A percentile compares a stretch with the other conserved stretches of the same genome.
These are phyloP conservation scores for Effrenium voratum DNA, from an alignment of 73 alveolate species.

Conservation along the genomic window DNA sequence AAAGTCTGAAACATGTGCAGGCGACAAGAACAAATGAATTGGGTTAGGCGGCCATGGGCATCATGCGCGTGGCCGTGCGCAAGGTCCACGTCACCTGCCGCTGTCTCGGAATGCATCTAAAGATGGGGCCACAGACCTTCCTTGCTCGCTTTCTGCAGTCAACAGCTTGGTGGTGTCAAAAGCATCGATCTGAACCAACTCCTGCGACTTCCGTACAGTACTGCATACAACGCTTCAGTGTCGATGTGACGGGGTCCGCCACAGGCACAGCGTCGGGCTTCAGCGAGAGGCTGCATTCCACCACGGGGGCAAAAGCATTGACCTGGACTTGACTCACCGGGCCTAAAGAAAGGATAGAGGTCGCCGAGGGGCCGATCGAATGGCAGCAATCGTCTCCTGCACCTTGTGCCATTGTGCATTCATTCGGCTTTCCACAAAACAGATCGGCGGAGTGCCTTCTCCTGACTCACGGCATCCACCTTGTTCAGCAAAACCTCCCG, in stretches of 20 bases:
- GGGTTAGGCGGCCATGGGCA: too few species aligned
- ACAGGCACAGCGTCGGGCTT: conserved; percentile 50
- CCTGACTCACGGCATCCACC: conserved; percentile 31
- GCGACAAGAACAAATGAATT: too few species aligned
- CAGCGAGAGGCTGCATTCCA: conserved; percentile 50
- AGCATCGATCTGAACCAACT: conserved; percentile 27
- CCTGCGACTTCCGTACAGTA: not conserved
- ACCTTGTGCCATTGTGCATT: not conserved
- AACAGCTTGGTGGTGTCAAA: conserved; percentile 40
- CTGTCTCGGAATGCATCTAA: not conserved
- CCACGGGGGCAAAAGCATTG: conserved; percentile 48
- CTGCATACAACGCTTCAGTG: not conserved
- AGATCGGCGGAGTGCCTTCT: not conserved
- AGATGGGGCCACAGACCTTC: not conserved
- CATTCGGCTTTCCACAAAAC: not conserved
- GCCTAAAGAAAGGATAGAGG: not conserved
- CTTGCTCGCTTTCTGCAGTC: conserved; percentile 41
- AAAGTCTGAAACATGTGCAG: too few species aligned
- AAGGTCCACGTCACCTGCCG: conserved; percentile 38
- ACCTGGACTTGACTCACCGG: not conserved
- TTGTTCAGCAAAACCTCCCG: conserved; percentile 39
- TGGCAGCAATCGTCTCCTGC: not conserved
- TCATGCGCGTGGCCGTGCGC: conserved; percentile 13
- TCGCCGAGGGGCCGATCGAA: not conserved
- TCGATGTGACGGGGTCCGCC: not conserved